phyloP scores from a whole-genome alignment of 768 basidiomycete species.

The Arthromyces matolae region DNA sequence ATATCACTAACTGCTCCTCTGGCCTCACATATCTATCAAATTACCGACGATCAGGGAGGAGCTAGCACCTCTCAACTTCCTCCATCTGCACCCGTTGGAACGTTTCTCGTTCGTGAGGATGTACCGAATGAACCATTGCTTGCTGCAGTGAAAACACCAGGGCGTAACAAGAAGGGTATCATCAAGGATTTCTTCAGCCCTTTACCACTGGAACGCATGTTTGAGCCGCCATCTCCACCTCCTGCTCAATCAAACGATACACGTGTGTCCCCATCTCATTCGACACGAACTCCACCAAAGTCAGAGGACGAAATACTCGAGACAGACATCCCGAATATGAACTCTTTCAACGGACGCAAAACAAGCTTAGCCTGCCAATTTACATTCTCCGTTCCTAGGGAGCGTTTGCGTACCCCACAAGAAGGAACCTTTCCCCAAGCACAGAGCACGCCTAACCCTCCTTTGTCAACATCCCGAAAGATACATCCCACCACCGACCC shows the following conservation, averaged over 20 bases:
- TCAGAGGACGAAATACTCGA: conserved; percentile 42
- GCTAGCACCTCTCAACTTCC: conserved; percentile 22
- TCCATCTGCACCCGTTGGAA: conserved; percentile 46
- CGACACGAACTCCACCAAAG: background rate
- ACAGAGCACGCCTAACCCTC: conserved; percentile 56
- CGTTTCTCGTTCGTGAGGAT: conserved; percentile 74
- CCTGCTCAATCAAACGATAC: conserved; percentile 42
- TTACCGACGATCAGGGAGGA: conserved; percentile 31
- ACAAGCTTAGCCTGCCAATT: conserved; percentile 58
- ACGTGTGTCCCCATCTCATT: conserved; percentile 4
- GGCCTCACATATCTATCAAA: conserved; percentile 50
- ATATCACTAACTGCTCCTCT: conserved; percentile 59
- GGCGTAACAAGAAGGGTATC: conserved; percentile 50
- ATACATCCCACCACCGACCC: conserved; percentile 57
- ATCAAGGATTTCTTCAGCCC: conserved; percentile 88
- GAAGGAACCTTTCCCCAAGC: conserved; percentile 44
- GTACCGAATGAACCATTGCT: conserved; percentile 50
- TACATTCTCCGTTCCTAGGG: conserved; percentile 66
- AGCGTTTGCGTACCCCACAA: conserved; percentile 26
- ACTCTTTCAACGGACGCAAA: conserved; percentile 42
- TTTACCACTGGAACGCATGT: conserved; percentile 84
- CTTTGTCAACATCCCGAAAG: conserved; percentile 23
- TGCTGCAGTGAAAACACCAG: conserved; percentile 69
- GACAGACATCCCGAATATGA: conserved; percentile 48
- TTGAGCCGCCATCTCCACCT: conserved; percentile 88